These are phyloP conservation scores for Colletotrichum ledebouriae DNA, from an alignment of 2,329 filamentous ascomycete species.

Conservation along the genomic window DNA sequence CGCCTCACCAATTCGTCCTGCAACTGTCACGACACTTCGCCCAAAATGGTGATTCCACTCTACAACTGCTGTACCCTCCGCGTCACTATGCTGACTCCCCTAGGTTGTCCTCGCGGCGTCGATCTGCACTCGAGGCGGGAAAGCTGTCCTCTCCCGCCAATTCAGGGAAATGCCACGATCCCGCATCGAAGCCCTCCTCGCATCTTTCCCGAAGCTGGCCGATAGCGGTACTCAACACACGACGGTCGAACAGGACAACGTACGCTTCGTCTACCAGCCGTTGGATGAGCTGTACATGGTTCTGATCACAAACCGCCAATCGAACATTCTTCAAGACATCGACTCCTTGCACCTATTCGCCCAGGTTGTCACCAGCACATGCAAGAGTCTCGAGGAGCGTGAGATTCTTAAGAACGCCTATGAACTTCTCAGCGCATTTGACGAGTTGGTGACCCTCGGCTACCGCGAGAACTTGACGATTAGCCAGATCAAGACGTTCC, in stretches of 20 bases:
- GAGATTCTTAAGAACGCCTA: conserved; percentile 97
- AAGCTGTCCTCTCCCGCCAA: conserved; percentile 96
- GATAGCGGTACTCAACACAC: conserved; percentile 97
- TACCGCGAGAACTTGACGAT: conserved; percentile 97
- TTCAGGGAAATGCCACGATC: conserved; percentile 98
- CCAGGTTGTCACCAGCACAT: conserved; percentile 96
- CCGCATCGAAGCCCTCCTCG: conserved; percentile 94
- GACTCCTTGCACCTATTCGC: conserved; percentile 98
- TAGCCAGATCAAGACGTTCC: conserved; percentile 97
- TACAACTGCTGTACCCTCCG: background rate
- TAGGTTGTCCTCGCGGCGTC: conserved; percentile 98
- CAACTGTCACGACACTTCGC: conserved; percentile 21
- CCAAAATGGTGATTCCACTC: conserved; percentile 39
- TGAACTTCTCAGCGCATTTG: conserved; percentile 95
- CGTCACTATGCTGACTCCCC: conserved; percentile 29
- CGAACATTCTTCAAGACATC: conserved; percentile 99
- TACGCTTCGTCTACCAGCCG: conserved; percentile 99
- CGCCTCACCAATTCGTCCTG: conserved; percentile 36
- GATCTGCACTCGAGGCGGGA: conserved; percentile 98
- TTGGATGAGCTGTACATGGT: conserved; percentile 99
- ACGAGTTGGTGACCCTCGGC: conserved; percentile 94
- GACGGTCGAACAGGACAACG: conserved; percentile 98
- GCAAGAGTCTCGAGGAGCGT: conserved; percentile 94
- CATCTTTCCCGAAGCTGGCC: conserved; percentile 97
- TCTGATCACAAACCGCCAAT: conserved; percentile 98